Conservation (phyloP, 2,329 filamentous ascomycete species). For the Arthrobotrys megalospora region DNA sequence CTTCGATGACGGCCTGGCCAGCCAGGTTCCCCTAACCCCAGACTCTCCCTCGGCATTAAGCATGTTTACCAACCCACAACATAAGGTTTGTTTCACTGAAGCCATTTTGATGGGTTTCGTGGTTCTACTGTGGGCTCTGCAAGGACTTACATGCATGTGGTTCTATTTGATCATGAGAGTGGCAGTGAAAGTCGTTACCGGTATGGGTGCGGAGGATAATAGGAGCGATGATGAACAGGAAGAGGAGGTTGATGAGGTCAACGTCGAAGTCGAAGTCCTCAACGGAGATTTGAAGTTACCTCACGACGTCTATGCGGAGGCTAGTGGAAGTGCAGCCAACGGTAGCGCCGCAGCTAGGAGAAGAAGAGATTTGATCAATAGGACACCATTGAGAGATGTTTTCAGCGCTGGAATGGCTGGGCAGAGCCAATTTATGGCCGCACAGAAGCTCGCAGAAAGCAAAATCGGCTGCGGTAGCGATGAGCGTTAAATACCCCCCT, state of each 20-base stretch:
- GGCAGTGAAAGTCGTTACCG: conserved; percentile 82
- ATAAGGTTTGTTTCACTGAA: conserved; percentile 83
- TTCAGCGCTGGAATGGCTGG: conserved; percentile 53
- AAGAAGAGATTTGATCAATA: conserved; percentile 37
- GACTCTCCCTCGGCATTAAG: conserved; percentile 76
- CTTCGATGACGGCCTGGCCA: conserved; percentile 70
- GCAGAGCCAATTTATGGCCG: conserved; percentile 54
- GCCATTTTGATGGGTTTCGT: conserved; percentile 84
- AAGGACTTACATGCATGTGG: conserved; percentile 87
- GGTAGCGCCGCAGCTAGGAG: conserved; percentile 46
- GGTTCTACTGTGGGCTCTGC: conserved; percentile 80
- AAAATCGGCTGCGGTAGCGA: conserved; percentile 60
- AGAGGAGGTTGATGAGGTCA: conserved; percentile 73
- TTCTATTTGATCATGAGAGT: conserved; percentile 90
- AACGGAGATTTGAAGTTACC: conserved; percentile 43
- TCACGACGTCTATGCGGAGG: conserved; percentile 41
- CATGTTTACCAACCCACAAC: conserved; percentile 70
- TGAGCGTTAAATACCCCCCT: conserved; percentile 47
- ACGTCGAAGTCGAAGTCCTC: conserved; percentile 23
- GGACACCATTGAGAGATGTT: conserved; percentile 51
- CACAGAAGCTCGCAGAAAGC: conserved; percentile 59
- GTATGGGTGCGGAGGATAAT: conserved; percentile 84
- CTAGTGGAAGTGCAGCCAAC: conserved; percentile 42
- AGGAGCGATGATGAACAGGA: conserved; percentile 89
- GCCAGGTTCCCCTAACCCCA: conserved; percentile 72